phyloP scores from a whole-genome alignment of 2,329 filamentous ascomycete genomes.

The Trichoderma atroviride region DNA sequence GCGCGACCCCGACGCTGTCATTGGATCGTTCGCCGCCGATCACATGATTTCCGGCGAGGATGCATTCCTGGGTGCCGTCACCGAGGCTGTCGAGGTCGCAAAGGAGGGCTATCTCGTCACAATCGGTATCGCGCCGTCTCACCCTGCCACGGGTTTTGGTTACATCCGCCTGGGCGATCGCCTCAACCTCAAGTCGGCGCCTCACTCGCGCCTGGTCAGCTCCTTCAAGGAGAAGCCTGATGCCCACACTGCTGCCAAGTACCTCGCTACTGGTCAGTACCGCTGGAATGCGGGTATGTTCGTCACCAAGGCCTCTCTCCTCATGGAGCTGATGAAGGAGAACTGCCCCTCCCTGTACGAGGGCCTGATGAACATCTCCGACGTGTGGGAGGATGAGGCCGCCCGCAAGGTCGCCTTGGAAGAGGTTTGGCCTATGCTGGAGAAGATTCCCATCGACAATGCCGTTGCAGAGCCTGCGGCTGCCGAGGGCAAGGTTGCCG shows the following conservation, averaged over 20 bases:
- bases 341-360: conserved; percentile 32
- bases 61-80: conserved; percentile 34
- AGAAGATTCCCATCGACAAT: conserved; percentile 35
- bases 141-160: conserved; percentile 36
- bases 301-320: conserved; percentile 34
- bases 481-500: conserved; percentile 34
- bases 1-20: conserved; percentile 33
- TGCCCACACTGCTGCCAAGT: conserved; percentile 35
- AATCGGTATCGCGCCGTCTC: conserved; percentile 35
- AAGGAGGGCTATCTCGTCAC: conserved; percentile 35
- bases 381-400: conserved; percentile 34
- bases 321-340: conserved; percentile 35
- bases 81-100: conserved; percentile 35
- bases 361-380: conserved; percentile 32
- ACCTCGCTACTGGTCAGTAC: conserved; percentile 35
- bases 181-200: conserved; percentile 30
- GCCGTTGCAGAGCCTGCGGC: conserved; percentile 36
- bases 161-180: conserved; percentile 35
- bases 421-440: conserved; percentile 33
- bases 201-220: conserved; percentile 33
- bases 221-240: conserved; percentile 37
- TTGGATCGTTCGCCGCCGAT: conserved; percentile 35
- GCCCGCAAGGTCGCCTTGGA: conserved; percentile 31
- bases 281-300: conserved; percentile 37
- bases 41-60: conserved; percentile 37